Conservation (phyloP, 805 yeast genomes). For the Zygosaccharomyces pseudorouxii region DNA sequence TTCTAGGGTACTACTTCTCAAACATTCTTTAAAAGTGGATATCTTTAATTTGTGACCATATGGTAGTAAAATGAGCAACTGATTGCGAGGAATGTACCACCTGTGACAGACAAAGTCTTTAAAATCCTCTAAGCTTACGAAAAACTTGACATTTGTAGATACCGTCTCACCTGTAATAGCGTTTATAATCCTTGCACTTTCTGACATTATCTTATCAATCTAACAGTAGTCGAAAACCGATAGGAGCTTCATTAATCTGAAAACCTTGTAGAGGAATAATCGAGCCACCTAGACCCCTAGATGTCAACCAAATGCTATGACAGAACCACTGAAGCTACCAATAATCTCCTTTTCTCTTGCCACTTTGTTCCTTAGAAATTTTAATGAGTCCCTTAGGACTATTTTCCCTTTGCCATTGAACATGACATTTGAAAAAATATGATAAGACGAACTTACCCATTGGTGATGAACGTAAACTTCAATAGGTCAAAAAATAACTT, state of each 20-base stretch:
- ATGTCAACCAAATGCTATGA: background rate
- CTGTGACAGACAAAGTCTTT: slow-evolving; percentile 39
- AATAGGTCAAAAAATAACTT: background rate
- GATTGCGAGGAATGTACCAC: slow-evolving; percentile 40
- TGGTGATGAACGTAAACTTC: background rate
- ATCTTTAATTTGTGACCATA: slow-evolving; percentile 57
- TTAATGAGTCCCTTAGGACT: background rate
- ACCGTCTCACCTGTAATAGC: slow-evolving; percentile 43
- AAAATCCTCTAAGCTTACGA: slow-evolving; percentile 41
- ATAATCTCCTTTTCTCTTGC: background rate
- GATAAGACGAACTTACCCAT: background rate
- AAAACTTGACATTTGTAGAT: slow-evolving; percentile 37
- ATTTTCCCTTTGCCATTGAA: background rate
- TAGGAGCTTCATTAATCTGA: slow-evolving; percentile 1
- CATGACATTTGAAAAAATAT: background rate
- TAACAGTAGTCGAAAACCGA: background rate
- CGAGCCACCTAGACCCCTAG: background rate
- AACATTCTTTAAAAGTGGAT: slow-evolving; percentile 35
- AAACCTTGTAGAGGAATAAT: background rate
- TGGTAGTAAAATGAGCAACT: slow-evolving; percentile 53
- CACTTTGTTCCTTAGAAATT: background rate
- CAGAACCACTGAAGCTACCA: background rate
- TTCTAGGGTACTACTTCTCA: slow-evolving; percentile 28
- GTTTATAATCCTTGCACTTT: slow-evolving; percentile 29
- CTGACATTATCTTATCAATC: slow-evolving; percentile 10